phyloP scores from a whole-genome alignment of 2,329 filamentous ascomycete genomes.

The Verticillium nonalfalfae region DNA sequence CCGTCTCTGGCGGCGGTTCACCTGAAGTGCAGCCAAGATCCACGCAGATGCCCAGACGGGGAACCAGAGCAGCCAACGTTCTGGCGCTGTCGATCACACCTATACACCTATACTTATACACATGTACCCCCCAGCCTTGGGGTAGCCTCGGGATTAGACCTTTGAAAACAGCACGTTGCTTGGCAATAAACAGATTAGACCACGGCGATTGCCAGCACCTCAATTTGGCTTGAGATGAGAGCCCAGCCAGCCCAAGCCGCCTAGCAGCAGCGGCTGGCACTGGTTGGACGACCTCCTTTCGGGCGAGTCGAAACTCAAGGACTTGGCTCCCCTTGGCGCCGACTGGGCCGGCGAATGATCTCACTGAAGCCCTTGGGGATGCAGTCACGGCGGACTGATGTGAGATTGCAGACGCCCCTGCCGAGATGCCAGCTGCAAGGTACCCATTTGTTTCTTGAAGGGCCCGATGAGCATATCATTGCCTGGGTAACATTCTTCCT shows the following conservation, averaged over 20 bases:
- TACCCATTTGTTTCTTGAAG: background rate
- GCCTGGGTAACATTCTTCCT: background rate
- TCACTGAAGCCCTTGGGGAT: background rate
- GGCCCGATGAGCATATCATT: background rate
- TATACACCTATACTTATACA: too few relatives aligned
- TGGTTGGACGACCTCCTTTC: background rate
- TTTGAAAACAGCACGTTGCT: background rate
- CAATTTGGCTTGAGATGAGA: slow-evolving; percentile 10
- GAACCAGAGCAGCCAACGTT: background rate
- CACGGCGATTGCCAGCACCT: background rate
- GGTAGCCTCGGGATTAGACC: background rate
- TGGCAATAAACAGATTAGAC: background rate
- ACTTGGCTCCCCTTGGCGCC: slow-evolving; percentile 1
- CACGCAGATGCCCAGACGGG: background rate
- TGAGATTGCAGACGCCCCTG: slow-evolving; percentile 1
- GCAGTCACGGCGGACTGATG: background rate
- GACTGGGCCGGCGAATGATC: background rate
- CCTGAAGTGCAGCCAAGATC: background rate
- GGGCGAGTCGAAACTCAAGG: background rate
- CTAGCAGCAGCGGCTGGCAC: background rate
- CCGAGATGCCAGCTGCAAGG: slow-evolving; percentile 1
- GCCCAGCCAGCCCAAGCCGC: slow-evolving; percentile 10
- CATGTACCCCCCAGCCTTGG: too few relatives aligned
- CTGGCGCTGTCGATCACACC: background rate
- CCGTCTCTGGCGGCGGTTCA: background rate